phyloP scores from a whole-genome alignment of 2,329 filamentous ascomycete genomes.

The Cladophialophora carrionii region DNA sequence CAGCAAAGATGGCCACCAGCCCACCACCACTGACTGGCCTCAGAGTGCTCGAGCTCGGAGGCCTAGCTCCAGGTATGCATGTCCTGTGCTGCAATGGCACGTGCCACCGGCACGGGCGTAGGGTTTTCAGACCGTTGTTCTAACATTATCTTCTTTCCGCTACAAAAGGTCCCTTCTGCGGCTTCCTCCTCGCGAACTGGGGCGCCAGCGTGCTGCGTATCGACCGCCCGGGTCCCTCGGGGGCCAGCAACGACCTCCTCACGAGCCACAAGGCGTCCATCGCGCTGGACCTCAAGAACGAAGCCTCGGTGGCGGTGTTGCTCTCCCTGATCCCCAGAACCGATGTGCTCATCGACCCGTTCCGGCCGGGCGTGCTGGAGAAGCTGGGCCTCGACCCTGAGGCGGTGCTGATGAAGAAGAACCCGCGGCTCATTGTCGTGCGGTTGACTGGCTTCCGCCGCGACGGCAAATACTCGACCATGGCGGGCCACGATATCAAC shows the following conservation, averaged over 20 bases:
- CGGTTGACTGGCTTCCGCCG: constrained; percentile 89
- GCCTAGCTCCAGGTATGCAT: constrained; percentile 66
- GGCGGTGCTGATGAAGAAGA: constrained; percentile 65
- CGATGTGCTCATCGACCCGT: constrained; percentile 90
- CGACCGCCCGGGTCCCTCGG: constrained; percentile 63
- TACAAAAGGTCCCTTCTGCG: constrained; percentile 77
- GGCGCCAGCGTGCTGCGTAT: constrained; percentile 86
- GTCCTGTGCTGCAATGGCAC: neutral
- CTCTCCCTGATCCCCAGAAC: constrained; percentile 64
- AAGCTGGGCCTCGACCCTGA: constrained; percentile 75
- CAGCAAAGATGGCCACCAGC: constrained; percentile 31
- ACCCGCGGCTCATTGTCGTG: constrained; percentile 77
- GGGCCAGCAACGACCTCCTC: constrained; percentile 67
- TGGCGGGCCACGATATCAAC: constrained; percentile 97
- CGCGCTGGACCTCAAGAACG: constrained; percentile 78
- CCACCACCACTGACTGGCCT: constrained; percentile 59
- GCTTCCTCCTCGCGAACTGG: constrained; percentile 84
- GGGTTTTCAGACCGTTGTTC: too few species aligned
- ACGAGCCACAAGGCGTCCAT: constrained; percentile 79
- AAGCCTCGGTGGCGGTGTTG: constrained; percentile 66
- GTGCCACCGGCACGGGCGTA: too few species aligned
- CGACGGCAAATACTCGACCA: constrained; percentile 79
- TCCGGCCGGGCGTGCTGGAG: constrained; percentile 87
- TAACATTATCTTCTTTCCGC: neutral
- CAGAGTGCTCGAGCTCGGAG: constrained; percentile 68